A percentile compares a stretch with the other conserved stretches of the same genome.
phyloP scores from a whole-genome alignment of 2,329 filamentous ascomycete genomes.

The Diaporthe caulivora region DNA sequence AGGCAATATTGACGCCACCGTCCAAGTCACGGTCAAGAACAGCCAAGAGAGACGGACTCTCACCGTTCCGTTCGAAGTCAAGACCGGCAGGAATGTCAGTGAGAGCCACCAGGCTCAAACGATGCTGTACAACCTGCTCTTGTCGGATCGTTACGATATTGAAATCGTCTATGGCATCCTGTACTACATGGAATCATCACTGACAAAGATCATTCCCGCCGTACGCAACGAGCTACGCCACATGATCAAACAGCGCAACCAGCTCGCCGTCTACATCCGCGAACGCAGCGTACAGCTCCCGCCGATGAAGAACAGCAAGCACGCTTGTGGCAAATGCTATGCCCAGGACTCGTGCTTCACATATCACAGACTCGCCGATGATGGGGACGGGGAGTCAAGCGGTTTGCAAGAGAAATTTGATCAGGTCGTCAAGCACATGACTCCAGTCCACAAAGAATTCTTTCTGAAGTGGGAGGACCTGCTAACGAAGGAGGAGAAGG shows the following conservation, averaged over 20 bases:
- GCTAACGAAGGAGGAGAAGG: conserved; percentile 93
- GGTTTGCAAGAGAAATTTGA: conserved; percentile 86
- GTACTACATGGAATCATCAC: conserved; percentile 94
- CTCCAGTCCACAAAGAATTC: conserved; percentile 80
- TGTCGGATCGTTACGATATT: conserved; percentile 95
- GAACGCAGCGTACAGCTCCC: conserved; percentile 85
- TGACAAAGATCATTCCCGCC: conserved; percentile 86
- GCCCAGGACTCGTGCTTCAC: conserved; percentile 92
- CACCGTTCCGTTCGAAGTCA: conserved; percentile 94
- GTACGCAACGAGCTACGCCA: conserved; percentile 90
- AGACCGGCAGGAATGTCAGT: conserved; percentile 89
- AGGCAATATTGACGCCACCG: conserved; percentile 96
- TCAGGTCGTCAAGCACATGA: conserved; percentile 83
- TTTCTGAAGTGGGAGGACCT: conserved; percentile 96
- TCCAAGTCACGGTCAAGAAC: conserved; percentile 86
- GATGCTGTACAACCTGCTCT: conserved; percentile 89
- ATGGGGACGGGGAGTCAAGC: conserved; percentile 84
- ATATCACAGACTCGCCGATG: conserved; percentile 91
- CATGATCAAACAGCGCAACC: conserved; percentile 97
- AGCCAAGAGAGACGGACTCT: conserved; percentile 75
- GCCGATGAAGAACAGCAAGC: conserved; percentile 85
- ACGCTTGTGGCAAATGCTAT: conserved; percentile 88
- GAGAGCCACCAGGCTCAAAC: conserved; percentile 92
- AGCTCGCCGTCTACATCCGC: conserved; percentile 86
- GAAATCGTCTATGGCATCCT: conserved; percentile 90